Evolutionary conservation across 805 yeast genomes (phyloP).

Genomic region (Metschnikowia kofuensis): DNA sequence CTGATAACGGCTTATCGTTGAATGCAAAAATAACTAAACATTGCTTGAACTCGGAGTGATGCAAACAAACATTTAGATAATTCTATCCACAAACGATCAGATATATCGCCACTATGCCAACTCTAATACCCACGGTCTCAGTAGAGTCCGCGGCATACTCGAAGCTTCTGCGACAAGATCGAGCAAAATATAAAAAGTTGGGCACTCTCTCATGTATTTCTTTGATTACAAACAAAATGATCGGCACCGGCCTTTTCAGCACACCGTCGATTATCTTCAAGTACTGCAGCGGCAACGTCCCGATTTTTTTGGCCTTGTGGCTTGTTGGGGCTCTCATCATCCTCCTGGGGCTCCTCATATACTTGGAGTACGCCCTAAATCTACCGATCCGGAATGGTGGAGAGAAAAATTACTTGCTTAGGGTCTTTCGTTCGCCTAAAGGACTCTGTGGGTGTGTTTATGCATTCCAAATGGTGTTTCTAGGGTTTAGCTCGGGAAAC

Average conservation of each 20-base stretch:
- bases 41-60: neutral
- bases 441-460: constrained; percentile 38
- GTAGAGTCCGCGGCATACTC: constrained; percentile 6
- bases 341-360: constrained; percentile 39
- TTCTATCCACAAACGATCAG: neutral
- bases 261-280: constrained; percentile 67
- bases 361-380: constrained; percentile 39
- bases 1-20: constrained; percentile 2
- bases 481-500: constrained; percentile 63
- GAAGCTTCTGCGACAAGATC: constrained; percentile 7
- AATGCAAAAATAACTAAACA: neutral
- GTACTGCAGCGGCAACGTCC: constrained; percentile 38
- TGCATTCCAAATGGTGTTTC: constrained; percentile 52
- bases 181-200: constrained; percentile 14
- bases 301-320: constrained; percentile 32
- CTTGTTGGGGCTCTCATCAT: constrained; percentile 36
- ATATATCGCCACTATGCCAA: constrained; percentile 6
- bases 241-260: constrained; percentile 73
- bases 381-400: constrained; percentile 43
- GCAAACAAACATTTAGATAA: neutral
- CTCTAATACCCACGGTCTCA: constrained; percentile 13
- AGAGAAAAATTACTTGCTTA: constrained; percentile 38
- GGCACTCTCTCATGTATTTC: constrained; percentile 35
- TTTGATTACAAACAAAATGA: constrained; percentile 62
- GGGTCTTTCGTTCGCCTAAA: constrained; percentile 31